Conservation (phyloP, 2,329 filamentous ascomycete genomes). For the Fusarium coicis region DNA sequence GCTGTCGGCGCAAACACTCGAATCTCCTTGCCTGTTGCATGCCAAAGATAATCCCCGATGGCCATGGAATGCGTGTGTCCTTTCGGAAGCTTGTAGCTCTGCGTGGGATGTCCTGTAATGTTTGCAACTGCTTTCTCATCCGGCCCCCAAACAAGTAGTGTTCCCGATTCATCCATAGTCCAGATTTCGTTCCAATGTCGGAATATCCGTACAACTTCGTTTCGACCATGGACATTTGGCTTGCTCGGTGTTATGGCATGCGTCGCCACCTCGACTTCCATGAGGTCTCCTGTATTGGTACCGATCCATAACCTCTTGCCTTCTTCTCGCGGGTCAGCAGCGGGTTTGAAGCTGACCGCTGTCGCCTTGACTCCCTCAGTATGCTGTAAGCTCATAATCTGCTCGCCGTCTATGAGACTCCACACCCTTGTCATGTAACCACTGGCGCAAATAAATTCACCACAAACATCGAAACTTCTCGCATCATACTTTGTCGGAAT, state of each 20-base stretch:
- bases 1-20: conserved; percentile 81
- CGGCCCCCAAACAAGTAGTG: conserved; percentile 86
- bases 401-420: conserved; percentile 84
- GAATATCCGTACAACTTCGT: conserved; percentile 85
- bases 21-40: conserved; percentile 87
- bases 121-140: conserved; percentile 78
- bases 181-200: conserved; percentile 90
- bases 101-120: conserved; percentile 74
- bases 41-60: conserved; percentile 86
- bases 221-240: conserved; percentile 77
- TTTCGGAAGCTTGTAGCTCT: conserved; percentile 80
- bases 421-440: conserved; percentile 90
- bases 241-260: conserved; percentile 77
- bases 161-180: conserved; percentile 91
- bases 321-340: conserved; percentile 79
- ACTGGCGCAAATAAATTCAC: conserved; percentile 85
- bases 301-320: conserved; percentile 89
- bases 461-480: conserved; percentile 86
- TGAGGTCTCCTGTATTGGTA: conserved; percentile 86
- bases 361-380: conserved; percentile 87
- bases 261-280: conserved; percentile 85
- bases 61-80: conserved; percentile 91
- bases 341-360: conserved; percentile 87
- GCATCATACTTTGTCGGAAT: conserved; percentile 90
- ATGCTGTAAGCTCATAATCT: conserved; percentile 82